Percentiles rank a stretch among this genome's conserved stretches.
Conservation (phyloP, 768 basidiomycete species). For the Cantharellus anzutake region DNA sequence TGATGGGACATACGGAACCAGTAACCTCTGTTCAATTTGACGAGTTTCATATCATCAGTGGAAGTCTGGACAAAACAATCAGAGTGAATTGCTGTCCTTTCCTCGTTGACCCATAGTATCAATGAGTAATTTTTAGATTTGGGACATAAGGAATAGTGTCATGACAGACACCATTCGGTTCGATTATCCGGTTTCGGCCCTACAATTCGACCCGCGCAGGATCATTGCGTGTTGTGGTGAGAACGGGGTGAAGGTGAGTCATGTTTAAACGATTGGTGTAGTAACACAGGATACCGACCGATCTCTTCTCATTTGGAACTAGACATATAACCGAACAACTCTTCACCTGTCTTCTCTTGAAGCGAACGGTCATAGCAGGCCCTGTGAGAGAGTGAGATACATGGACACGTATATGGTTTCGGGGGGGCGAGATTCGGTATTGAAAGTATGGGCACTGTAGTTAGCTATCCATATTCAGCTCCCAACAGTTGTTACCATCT, state of each 20-base stretch:
- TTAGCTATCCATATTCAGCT: neutral
- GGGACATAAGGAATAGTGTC: conserved; percentile 86
- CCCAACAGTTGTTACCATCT: neutral
- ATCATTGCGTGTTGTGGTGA: conserved; percentile 85
- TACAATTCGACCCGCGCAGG: conserved; percentile 92
- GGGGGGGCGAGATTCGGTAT: conserved; percentile 70
- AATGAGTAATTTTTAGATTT: conserved; percentile 37
- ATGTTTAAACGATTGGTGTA: neutral
- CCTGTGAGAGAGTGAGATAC: conserved; percentile 75
- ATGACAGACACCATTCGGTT: conserved; percentile 79
- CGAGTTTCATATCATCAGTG: conserved; percentile 82
- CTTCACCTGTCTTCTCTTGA: conserved; percentile 68
- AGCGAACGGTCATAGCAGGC: conserved; percentile 87
- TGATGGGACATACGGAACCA: conserved; percentile 82
- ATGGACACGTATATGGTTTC: conserved; percentile 91
- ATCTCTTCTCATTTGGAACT: neutral
- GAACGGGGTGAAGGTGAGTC: conserved; percentile 68
- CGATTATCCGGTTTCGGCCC: conserved; percentile 72
- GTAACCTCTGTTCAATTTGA: conserved; percentile 92
- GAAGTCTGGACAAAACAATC: conserved; percentile 84
- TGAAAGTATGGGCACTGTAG: conserved; percentile 89
- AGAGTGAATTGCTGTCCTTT: conserved; percentile 31
- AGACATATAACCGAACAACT: conserved; percentile 92
- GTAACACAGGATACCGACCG: neutral
- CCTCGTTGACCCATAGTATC: neutral